Evolutionary conservation across 2,329 filamentous ascomycete species (phyloP).

Genomic region (Salinomyces thailandicus): DNA sequence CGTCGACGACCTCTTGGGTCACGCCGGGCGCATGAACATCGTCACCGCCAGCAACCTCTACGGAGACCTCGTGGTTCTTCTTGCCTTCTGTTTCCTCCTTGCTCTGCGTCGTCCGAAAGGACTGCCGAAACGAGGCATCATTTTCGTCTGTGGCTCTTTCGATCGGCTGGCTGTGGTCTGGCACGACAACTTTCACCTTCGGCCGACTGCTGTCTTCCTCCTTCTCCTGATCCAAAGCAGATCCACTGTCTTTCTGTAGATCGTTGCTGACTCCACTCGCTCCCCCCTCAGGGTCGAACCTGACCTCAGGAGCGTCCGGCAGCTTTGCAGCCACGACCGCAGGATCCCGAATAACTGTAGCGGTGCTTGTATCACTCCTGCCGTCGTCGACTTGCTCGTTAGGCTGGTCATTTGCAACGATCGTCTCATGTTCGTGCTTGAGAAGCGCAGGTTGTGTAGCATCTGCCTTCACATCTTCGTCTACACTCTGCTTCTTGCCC

Average conservation of each 20-base stretch:
- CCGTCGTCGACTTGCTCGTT: background rate
- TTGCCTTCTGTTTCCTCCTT: slow-evolving; percentile 5
- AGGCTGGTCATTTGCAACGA: too few species aligned
- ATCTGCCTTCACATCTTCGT: slow-evolving; percentile 4
- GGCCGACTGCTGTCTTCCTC: background rate
- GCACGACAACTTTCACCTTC: background rate
- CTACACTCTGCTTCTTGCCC: background rate
- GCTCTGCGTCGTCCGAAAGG: slow-evolving; percentile 5
- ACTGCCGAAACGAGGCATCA: too few species aligned
- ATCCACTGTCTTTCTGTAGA: background rate
- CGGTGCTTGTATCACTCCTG: background rate
- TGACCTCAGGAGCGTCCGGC: background rate
- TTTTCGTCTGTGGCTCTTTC: background rate
- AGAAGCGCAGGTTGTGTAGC: too few species aligned
- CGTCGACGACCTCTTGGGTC: too few species aligned
- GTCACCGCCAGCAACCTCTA: background rate
- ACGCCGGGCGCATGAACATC: too few species aligned
- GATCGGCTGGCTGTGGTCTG: background rate
- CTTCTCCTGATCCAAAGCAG: background rate
- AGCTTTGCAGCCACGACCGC: background rate
- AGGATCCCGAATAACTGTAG: background rate
- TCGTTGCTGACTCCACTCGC: too few species aligned
- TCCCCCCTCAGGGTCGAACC: too few species aligned
- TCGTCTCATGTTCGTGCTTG: too few species aligned
- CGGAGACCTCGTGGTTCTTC: background rate